Percentiles rank a stretch among this genome's conserved stretches.
Conservation (phyloP, 768 basidiomycete species). For the Butyriboletus loyo region DNA sequence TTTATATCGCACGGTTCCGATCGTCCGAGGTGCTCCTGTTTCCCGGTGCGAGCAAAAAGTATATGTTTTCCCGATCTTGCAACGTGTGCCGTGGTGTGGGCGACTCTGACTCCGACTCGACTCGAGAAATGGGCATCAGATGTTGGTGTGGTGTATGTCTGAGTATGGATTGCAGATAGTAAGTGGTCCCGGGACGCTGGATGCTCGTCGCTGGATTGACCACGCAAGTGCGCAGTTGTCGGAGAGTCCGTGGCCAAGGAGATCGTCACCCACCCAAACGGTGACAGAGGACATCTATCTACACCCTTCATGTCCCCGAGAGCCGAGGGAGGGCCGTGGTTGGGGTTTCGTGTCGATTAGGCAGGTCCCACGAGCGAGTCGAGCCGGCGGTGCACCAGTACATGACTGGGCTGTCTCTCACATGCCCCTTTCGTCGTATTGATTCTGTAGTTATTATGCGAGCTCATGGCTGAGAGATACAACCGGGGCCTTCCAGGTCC, state of each 20-base stretch:
- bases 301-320: too few relatives aligned
- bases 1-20: constrained; percentile 28
- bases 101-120: too few relatives aligned
- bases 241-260: constrained; percentile 48
- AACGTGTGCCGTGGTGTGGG: constrained; percentile 60
- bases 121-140: constrained; percentile 44
- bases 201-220: neutral
- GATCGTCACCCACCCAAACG: constrained; percentile 45
- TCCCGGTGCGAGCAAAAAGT: constrained; percentile 34
- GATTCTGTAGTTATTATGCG: too few relatives aligned
- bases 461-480: too few relatives aligned
- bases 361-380: too few relatives aligned
- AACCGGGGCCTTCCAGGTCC: too few relatives aligned
- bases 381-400: too few relatives aligned
- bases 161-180: constrained; percentile 46
- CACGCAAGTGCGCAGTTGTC: constrained; percentile 2
- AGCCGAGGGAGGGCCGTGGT: too few relatives aligned
- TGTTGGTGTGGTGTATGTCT: constrained; percentile 48
- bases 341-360: too few relatives aligned
- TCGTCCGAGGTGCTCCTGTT: constrained; percentile 32
- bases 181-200: neutral
- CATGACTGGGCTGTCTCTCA: too few relatives aligned
- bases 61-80: constrained; percentile 35
- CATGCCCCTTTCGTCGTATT: too few relatives aligned
- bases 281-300: too few relatives aligned